These are phyloP conservation scores for Talaromyces islandicus DNA, from an alignment of 2,329 filamentous ascomycete genomes.

Conservation along the genomic window DNA sequence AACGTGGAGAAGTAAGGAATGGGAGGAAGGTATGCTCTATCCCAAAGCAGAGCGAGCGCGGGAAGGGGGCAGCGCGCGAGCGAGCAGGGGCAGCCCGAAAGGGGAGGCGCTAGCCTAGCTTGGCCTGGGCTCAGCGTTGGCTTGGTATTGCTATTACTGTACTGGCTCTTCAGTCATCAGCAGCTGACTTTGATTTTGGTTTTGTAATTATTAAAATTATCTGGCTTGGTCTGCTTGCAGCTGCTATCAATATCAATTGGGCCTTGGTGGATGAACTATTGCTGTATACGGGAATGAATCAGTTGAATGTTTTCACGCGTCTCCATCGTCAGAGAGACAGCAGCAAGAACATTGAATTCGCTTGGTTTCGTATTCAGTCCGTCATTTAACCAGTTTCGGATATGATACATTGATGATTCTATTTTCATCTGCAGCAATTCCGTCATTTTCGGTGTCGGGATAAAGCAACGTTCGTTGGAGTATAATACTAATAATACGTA, in stretches of 20 bases:
- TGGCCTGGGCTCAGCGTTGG: neutral
- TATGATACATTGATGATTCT: neutral
- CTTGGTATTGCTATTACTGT: neutral
- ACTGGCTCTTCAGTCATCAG: too few species aligned
- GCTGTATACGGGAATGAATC: too few species aligned
- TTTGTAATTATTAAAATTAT: too few species aligned
- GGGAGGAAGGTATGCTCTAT: conserved; percentile 13
- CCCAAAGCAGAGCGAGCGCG: conserved; percentile 8
- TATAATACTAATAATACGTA: too few species aligned
- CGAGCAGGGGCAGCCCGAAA: conserved; percentile 6
- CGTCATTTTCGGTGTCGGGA: neutral
- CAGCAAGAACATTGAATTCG: too few species aligned
- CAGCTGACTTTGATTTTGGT: too few species aligned
- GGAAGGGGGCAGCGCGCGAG: conserved; percentile 2
- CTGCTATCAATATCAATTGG: too few species aligned
- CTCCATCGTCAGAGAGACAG: too few species aligned
- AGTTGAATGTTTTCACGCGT: too few species aligned
- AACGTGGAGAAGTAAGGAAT: conserved; percentile 18
- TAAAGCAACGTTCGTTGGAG: neutral
- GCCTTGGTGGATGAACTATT: too few species aligned
- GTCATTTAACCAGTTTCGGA: neutral
- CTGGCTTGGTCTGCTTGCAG: too few species aligned
- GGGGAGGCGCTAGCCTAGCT: neutral
- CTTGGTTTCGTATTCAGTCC: too few species aligned
- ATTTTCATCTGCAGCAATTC: neutral